Evolutionary conservation across 225 moss, liverwort and hornwort species (phyloP), one percentile per base, ranked within the genome.

Genomic region (Antitrichia curtipendula): DNA sequence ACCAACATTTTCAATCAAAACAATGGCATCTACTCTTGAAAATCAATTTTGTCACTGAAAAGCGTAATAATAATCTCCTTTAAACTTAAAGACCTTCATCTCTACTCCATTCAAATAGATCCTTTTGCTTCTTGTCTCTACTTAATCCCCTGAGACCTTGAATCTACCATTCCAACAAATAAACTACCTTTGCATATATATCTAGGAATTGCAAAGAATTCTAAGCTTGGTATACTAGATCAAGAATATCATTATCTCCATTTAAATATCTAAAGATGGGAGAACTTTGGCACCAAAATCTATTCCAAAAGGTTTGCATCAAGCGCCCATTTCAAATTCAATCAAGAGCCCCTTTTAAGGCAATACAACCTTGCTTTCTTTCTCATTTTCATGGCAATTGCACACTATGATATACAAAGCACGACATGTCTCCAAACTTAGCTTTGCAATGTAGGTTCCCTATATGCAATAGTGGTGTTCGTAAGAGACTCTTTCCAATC

Each of bases 111-210:
- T 6, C 8, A 6, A 40, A 40, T 70, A 70, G 27, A 8, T 15
- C 70, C 9, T 70, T 43, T 70, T 15, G 16, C 16, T 27, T 43
- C 1, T 43, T 71, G 28, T 2, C 9, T 40, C 4, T 11, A 13
- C 13, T 40, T 24, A 69, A 0, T 2, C 4, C 4, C 0, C 1
- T 0, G 2, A 36, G 5, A 71, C 27, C 3, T 71, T 27, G 8
- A 71, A 71, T 71, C 43, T 27, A 25, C 9, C 3, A 71, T 43
- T 16, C 15, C 16, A 71, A 43, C 3, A 41, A 27, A 71, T 9
- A 41, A 24, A 25, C 24, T 24, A 40, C 24, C 24, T 3, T 41
- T 40, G 12, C 38, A 12, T 40, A 8, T 8, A 69, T 69, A 40
- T 69, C 7, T 69, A 40, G 23, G 4, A 23, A 41, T 9, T 73